Conservation (phyloP, 768 basidiomycete species). For the Termitomyces sp. region DNA sequence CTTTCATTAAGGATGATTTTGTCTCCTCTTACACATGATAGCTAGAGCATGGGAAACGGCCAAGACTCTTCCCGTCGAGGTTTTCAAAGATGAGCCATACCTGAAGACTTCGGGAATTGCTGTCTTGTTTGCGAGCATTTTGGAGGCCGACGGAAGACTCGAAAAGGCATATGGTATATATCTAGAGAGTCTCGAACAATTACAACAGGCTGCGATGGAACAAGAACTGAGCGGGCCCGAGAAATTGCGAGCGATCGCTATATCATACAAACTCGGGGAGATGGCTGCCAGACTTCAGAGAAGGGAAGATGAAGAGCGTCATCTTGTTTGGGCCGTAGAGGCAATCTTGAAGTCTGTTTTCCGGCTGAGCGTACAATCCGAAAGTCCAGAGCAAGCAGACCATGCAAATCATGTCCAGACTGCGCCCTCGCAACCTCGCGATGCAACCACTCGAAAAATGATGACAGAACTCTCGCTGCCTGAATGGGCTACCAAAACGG, state of each 20-base stretch:
- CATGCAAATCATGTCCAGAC: not conserved
- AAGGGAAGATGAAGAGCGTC: conserved; percentile 38
- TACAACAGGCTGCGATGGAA: conserved; percentile 25
- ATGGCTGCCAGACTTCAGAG: conserved; percentile 31
- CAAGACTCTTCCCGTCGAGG: conserved; percentile 35
- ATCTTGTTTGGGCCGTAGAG: conserved; percentile 41
- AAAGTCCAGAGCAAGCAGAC: conserved; percentile 2
- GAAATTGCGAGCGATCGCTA: conserved; percentile 32
- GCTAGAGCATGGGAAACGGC: conserved; percentile 57
- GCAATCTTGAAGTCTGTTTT: conserved; percentile 35
- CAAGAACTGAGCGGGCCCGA: conserved; percentile 23
- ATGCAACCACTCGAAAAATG: conserved; percentile 24
- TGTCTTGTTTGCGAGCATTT: conserved; percentile 53
- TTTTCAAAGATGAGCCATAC: conserved; percentile 43
- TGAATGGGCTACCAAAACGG: conserved; percentile 53
- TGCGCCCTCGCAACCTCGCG: conserved; percentile 4
- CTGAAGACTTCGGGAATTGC: conserved; percentile 70
- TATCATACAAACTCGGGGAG: conserved; percentile 43
- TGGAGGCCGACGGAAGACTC: conserved; percentile 38
- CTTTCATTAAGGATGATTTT: not conserved
- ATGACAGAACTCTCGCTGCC: conserved; percentile 56
- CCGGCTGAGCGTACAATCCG: conserved; percentile 13
- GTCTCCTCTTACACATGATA: conserved; percentile 11
- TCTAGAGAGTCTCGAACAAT: conserved; percentile 27
- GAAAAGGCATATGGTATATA: conserved; percentile 37